Percentiles rank a stretch among this genome's conserved stretches.
Evolutionary conservation across 208 protist species (phyloP).

Genomic region (Phytomonas sp.): DNA sequence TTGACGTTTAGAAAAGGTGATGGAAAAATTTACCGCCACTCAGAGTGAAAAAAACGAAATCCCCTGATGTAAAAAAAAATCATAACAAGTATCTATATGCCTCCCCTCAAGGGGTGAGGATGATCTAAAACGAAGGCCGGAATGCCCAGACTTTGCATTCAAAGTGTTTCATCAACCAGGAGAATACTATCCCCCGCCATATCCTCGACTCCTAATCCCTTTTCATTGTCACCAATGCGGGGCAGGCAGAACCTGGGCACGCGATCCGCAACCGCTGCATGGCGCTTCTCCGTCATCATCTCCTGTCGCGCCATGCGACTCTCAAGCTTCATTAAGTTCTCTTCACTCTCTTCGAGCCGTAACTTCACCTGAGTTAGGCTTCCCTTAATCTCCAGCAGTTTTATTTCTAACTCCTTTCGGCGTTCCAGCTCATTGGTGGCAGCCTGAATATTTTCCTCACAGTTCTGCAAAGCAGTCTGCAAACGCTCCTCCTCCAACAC

Average conservation of each 20-base stretch:
- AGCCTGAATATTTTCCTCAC: conserved; percentile 26
- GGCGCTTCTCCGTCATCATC: conserved; percentile 55
- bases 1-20: neutral
- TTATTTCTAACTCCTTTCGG: conserved; percentile 30
- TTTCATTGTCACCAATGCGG: conserved; percentile 34
- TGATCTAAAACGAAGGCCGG: neutral
- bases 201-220: conserved; percentile 33
- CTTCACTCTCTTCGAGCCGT: conserved; percentile 68
- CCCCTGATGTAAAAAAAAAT: neutral
- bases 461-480: conserved; percentile 19
- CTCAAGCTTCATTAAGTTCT: conserved; percentile 60
- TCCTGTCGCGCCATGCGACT: conserved; percentile 44
- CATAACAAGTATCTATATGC: neutral
- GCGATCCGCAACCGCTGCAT: conserved; percentile 38
- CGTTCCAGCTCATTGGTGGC: conserved; percentile 38
- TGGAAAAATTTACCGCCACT: neutral
- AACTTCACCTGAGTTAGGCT: conserved; percentile 52
- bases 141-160: neutral
- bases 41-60: conserved; percentile 4
- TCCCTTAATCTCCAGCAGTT: conserved; percentile 30
- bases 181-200: conserved; percentile 75
- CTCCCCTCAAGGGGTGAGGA: neutral
- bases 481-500: conserved; percentile 60
- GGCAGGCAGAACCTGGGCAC: conserved; percentile 44
- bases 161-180: conserved; percentile 50